Base-by-base conservation (phyloP, 2,329 filamentous ascomycete genomes). In the Byssoonygena ceratinophila region DNA sequence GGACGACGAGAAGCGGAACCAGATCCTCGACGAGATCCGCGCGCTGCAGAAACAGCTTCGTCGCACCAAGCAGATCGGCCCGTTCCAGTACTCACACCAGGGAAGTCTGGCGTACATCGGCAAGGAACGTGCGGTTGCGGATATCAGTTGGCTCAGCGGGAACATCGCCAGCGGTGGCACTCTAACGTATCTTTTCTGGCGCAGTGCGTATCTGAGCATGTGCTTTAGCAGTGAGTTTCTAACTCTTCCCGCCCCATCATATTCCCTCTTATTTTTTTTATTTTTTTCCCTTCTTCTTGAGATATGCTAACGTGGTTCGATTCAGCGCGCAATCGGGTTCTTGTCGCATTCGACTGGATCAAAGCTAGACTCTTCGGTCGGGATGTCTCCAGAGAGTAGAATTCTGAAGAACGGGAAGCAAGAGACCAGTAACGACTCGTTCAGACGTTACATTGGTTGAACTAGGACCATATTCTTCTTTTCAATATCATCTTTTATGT, bases 81-180 rank as follows among this genome's bases (percentile, higher is more conserved):
- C 92, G 50, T 98, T 98, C 78, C 85, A 94, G 75, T 98, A 98
- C 80, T 92, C 87, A 36, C 92, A 98, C 77, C 90, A 98, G 76
- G 92, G 92, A 60, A 91, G 85, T 62, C 73, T 98, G 71, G 92
- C 92, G 47, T 98, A 98, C 74, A 98, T 98, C 73, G 92, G 92
- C 57, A 94, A 87, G 71, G 92, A 98, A 70, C 91, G 91, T 79
- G 92, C 92, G 46, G 92, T 98, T 54, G 92, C 92, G 57, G 92
- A 98, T 73, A 88, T 98, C 64, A 87, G 83, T 68, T 98, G 92
- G 91, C 83, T 94, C 75, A 94, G 92, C 64, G 92, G 92, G 60
- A 98, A 97, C 76, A 80, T 98, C 63, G 91, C 92, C 57, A 87
- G 84, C 43, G 92, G 91, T 67, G 92, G 92, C 67, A 87, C 85